These are phyloP conservation scores for Asclepias syriaca DNA, from an alignment of 257 asterid genomes.

Conservation along the genomic window DNA sequence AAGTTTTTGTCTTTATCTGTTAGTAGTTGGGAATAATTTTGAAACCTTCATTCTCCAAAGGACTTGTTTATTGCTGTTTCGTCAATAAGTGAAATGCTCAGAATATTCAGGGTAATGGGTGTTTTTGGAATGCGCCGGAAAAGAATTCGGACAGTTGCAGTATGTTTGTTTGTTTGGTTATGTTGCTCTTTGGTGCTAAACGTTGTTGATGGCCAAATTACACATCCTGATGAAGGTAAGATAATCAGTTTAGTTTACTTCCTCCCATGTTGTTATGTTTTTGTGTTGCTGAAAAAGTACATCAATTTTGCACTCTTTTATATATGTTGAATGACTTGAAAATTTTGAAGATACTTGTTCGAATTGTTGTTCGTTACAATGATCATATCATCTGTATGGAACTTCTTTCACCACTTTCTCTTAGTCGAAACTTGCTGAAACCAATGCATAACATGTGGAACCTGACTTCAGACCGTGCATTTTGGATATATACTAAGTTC, in stretches of 20 bases:
- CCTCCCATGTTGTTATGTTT: neutral
- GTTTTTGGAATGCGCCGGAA: constrained; percentile 26
- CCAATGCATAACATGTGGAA: neutral
- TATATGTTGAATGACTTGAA: neutral
- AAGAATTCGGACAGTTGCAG: constrained; percentile 27
- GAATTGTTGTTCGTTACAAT: neutral
- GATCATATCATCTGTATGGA: neutral
- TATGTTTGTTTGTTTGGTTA: constrained; percentile 41
- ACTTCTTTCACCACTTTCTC: neutral
- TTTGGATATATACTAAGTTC: neutral
- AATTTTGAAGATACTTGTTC: neutral
- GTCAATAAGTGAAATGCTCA: constrained; percentile 15
- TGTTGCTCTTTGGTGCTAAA: constrained; percentile 50
- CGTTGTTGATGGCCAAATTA: constrained; percentile 44
- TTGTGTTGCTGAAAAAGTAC: neutral
- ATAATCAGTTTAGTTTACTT: neutral
- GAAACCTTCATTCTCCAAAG: neutral
- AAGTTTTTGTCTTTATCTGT: neutral
- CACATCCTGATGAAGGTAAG: constrained; percentile 79
- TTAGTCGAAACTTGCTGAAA: neutral
- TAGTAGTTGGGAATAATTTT: neutral
- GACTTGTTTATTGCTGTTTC: neutral
- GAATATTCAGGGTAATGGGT: constrained; percentile 23
- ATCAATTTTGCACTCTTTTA: neutral
- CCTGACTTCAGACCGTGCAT: neutral